A percentile compares a stretch with the other conserved stretches of the same genome.
Conservation (phyloP, 768 basidiomycete species). For the Rhodotorula babjevae region DNA sequence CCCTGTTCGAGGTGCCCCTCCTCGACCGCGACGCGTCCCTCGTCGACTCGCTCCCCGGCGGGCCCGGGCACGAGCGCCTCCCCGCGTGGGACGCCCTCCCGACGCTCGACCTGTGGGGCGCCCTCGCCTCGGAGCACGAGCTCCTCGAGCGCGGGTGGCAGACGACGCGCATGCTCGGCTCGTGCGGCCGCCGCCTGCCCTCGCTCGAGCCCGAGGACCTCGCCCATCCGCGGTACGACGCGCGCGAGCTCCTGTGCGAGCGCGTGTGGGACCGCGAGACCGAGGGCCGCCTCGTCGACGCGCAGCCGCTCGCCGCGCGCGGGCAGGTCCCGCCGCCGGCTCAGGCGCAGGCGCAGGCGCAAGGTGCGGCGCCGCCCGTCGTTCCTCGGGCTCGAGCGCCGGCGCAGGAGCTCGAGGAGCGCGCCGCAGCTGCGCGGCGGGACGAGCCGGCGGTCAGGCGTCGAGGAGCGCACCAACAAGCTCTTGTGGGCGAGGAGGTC, state of each 20-base stretch:
- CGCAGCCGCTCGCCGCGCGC: slow-evolving; percentile 6
- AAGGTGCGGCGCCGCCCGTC: too few species aligned
- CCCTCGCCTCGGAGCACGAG: slow-evolving; percentile 47
- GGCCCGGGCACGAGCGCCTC: slow-evolving; percentile 45
- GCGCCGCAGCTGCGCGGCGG: neutral
- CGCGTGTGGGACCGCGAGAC: slow-evolving; percentile 14
- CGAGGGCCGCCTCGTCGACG: slow-evolving; percentile 13
- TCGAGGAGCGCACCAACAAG: neutral
- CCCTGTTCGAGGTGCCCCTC: slow-evolving; percentile 65
- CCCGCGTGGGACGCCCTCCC: slow-evolving; percentile 60
- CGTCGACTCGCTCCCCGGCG: slow-evolving; percentile 58
- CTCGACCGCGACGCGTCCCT: slow-evolving; percentile 53
- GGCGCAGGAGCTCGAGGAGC: neutral
- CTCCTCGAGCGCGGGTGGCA: slow-evolving; percentile 46
- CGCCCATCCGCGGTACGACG: slow-evolving; percentile 32
- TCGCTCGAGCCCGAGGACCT: neutral
- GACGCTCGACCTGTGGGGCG: slow-evolving; percentile 64
- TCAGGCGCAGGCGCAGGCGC: too few species aligned
- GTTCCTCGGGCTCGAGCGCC: neutral
- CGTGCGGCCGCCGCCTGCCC: slow-evolving; percentile 11
- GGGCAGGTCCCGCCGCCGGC: too few species aligned
- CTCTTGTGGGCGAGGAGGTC: neutral
- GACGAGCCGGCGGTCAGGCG: too few species aligned
- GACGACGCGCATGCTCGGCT: slow-evolving; percentile 18
- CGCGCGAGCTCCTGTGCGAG: slow-evolving; percentile 40